phyloP scores from a whole-genome alignment of 2,329 filamentous ascomycete species.

The Ceratocystis cacaofunesta region DNA sequence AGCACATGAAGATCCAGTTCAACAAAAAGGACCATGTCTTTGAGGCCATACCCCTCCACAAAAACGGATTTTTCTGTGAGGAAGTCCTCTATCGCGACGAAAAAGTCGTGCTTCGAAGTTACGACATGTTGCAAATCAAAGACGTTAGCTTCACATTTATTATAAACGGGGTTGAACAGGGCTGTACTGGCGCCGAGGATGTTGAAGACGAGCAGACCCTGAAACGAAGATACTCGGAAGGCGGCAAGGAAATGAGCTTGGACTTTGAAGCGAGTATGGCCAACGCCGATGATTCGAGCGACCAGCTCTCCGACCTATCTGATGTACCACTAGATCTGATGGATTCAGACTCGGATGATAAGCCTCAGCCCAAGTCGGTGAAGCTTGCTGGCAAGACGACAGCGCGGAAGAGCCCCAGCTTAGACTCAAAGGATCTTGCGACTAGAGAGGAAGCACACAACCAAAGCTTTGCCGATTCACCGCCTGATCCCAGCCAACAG shows the following conservation, averaged over 20 bases:
- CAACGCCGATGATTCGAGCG: conserved; percentile 41
- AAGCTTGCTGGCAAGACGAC: conserved; percentile 13
- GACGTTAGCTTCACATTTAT: conserved; percentile 53
- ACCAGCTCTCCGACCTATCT: conserved; percentile 30
- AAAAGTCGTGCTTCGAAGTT: conserved; percentile 44
- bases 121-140: conserved; percentile 56
- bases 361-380: neutral
- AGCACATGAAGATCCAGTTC: conserved; percentile 59
- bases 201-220: conserved; percentile 35
- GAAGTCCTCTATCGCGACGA: conserved; percentile 42
- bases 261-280: conserved; percentile 51
- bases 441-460: conserved; percentile 10
- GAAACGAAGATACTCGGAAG: conserved; percentile 37
- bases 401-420: neutral
- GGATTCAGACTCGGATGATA: conserved; percentile 13
- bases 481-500: conserved; percentile 25
- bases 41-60: conserved; percentile 45
- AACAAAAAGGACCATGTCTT: conserved; percentile 49
- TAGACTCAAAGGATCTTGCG: neutral
- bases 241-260: conserved; percentile 58
- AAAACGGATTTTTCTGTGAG: conserved; percentile 56
- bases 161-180: conserved; percentile 47
- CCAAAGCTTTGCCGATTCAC: conserved; percentile 25
- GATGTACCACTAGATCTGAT: conserved; percentile 19
- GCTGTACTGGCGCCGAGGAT: conserved; percentile 44